These are phyloP conservation scores for Ophiostoma ulmi DNA, from an alignment of 2,329 filamentous ascomycete species.

Conservation along the genomic window DNA sequence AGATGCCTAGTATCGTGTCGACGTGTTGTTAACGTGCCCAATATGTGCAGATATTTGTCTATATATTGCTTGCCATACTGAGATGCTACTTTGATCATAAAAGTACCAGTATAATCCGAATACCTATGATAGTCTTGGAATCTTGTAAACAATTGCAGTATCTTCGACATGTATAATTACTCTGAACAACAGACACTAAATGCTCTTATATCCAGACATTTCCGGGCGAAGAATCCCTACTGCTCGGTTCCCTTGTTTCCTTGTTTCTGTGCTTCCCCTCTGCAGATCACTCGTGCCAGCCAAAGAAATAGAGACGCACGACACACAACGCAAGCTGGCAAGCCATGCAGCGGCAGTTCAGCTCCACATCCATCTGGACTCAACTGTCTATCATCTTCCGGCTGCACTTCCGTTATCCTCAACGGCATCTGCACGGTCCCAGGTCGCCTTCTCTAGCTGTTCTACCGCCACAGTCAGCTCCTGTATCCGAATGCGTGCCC, in stretches of 20 bases:
- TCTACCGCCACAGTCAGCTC: conserved; percentile 55
- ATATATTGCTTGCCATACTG: background rate
- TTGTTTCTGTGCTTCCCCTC: background rate
- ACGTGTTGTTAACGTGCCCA: background rate
- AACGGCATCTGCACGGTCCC: conserved; percentile 65
- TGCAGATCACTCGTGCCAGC: background rate
- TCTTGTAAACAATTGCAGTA: background rate
- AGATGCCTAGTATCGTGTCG: too few relatives aligned
- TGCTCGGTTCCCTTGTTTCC: background rate
- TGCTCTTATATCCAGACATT: background rate
- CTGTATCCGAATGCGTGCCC: conserved; percentile 49
- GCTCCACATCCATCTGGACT: background rate
- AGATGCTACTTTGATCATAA: background rate
- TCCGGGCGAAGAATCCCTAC: background rate
- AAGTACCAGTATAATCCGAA: background rate
- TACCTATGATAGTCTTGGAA: background rate
- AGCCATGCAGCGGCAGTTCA: background rate
- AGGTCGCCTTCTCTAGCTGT: conserved; percentile 64
- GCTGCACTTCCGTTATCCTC: conserved; percentile 57
- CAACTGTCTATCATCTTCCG: background rate
- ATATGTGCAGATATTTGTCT: background rate
- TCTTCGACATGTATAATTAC: background rate
- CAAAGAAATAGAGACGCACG: background rate
- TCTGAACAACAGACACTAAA: background rate
- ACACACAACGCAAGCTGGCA: background rate